Base-by-base conservation (phyloP, 192 early-diverging fungal genomes). In the Rhizophlyctis rosea region DNA sequence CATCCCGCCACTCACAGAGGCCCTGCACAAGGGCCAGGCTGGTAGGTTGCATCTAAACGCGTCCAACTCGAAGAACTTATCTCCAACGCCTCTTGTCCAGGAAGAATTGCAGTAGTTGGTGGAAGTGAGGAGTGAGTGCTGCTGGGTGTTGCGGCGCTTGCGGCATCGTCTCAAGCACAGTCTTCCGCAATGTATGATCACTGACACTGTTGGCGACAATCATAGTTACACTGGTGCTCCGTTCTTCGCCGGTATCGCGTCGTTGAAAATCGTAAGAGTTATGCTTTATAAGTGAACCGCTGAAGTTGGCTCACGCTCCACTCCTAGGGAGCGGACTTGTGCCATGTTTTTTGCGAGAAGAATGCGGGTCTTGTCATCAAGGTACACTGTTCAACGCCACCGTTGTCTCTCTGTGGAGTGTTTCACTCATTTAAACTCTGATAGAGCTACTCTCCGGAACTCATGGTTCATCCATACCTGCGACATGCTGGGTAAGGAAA, bases 391-490 rank as follows among this genome's bases (percentile, higher is more conserved):
- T 5, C 34, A n/a, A 33, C 29, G n/a, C 25, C 47, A 27, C 23
- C 49, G n/a, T n/a, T n/a, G n/a, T 9, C 18, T 23, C 18, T 7
- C 16, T 14, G 56, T 18, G 34, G 21, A 53, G 7, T 21, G 7
- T 27, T 16, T 23, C 7, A 27, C 18, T 27, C 18, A 59, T 13
- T 47, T n/a, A n/a, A 11, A 13, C 14, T 25, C 28, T 25, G 59
- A 13, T 60, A 95, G 72, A 34, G 55, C 79, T 90, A 90, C 72
- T 82, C 85, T 28, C 87, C 90, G 21, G 88, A 99, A 57, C 71
- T 99, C 5, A 98, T 99, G 59, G 97, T 99, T 2, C 87, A 93
- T 71, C 97, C 97, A 3, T 90, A 88, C 57, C 59, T 98, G 55
- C 76, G 78, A 30, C 76, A 67, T 31, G 56, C 57, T 1, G 64